Base-by-base conservation (phyloP, 768 basidiomycete genomes). In the Suillus tomentosus region DNA sequence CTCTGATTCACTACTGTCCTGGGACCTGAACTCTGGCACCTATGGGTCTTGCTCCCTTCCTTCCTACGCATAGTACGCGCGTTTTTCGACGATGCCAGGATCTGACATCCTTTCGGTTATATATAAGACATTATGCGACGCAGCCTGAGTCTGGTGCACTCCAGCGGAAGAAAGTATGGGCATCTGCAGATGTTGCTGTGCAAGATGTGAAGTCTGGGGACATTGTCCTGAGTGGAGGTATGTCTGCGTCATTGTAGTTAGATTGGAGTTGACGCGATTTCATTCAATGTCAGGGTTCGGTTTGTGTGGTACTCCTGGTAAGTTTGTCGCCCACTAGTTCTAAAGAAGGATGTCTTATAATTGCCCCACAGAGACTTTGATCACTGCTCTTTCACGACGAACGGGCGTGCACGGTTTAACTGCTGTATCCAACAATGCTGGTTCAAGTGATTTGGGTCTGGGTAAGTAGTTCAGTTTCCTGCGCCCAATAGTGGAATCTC, bases 381-480 rank as follows among this genome's bases (percentile, higher is more conserved):
- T 94, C 40, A 80, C 78, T 43, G 92, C 93, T 3, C 80, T 95
- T 24, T 78, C 89, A 10, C 85, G 84, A 71, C 83, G 91, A 62
- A 83, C 83, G 60, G 89, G 89, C 54, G 84, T 94, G 15, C 81
- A 72, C 53, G 78, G 87, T 67, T 76, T 94, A 58, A 92, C 88
- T 48, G 91, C 86, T 60, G 87, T 94, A n/a, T 92, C 90, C 3
- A 94, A 94, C 72, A 94, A 95, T 76, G 88, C 89, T 56, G 92
- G 91, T 0, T 81, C 83, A 31, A 82, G 82, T 50, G 81, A 87
- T 67, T 82, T 80, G 36, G 91, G 91, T 40, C 81, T 92, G 59
- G 90, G 89, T 88, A 64, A 60, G 43, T 24, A 14, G 22, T 43
- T 40, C 14, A 7, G 19, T 74, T 24, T 58, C 27, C 17, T 31